These are phyloP conservation scores for Vararia minispora DNA, from an alignment of 768 basidiomycete genomes.

Conservation along the genomic window DNA sequence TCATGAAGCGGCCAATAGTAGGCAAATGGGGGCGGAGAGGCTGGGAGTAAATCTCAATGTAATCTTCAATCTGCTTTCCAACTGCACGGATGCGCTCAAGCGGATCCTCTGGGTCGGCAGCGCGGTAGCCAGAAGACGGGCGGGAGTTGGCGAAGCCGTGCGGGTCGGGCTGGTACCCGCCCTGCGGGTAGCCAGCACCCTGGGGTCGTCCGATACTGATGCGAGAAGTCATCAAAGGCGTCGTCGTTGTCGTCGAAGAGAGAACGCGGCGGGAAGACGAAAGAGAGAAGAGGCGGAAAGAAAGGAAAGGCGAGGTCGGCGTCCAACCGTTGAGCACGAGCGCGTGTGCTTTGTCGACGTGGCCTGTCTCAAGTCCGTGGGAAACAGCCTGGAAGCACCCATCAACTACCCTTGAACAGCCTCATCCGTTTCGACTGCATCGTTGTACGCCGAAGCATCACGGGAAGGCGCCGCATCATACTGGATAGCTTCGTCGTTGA, in stretches of 20 bases:
- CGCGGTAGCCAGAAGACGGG: conserved; percentile 59
- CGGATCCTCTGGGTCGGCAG: conserved; percentile 75
- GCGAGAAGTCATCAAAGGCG: conserved; percentile 57
- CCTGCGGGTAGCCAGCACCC: conserved; percentile 24
- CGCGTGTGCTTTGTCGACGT: too few relatives aligned
- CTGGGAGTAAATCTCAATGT: conserved; percentile 85
- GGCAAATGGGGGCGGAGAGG: conserved; percentile 92
- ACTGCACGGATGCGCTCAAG: conserved; percentile 64
- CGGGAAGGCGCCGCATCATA: too few relatives aligned
- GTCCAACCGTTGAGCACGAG: too few relatives aligned
- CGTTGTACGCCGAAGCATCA: too few relatives aligned
- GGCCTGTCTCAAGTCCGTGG: too few relatives aligned
- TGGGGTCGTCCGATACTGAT: conserved; percentile 72
- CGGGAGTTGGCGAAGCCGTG: conserved; percentile 71
- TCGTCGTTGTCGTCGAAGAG: too few relatives aligned
- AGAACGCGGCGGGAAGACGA: conserved; percentile 2
- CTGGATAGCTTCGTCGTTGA: too few relatives aligned
- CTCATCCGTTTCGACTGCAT: too few relatives aligned
- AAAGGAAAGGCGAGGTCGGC: conserved; percentile 2
- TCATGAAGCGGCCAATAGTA: conserved; percentile 89
- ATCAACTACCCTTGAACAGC: too few relatives aligned
- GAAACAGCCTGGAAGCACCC: too few relatives aligned
- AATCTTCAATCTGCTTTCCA: conserved; percentile 77
- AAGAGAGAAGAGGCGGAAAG: not conserved
- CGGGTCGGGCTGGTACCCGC: conserved; percentile 66